Evolutionary conservation across 106 monocot genomes (phyloP), one percentile per base, ranked within the genome.

Genomic region (Allium sativum): DNA sequence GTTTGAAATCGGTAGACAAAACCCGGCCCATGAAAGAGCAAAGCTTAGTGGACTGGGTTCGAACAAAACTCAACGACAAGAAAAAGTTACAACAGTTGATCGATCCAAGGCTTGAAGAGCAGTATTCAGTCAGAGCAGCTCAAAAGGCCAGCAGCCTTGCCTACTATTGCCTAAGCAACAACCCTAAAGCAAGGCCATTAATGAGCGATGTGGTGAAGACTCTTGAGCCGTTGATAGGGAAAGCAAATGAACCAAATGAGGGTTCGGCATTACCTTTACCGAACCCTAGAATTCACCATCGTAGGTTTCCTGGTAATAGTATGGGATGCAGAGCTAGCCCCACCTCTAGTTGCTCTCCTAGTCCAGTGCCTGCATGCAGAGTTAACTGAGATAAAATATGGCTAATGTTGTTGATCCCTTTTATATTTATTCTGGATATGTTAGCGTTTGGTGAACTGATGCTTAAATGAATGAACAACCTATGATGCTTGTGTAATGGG

Each of bases 181-280:
- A 93, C 68, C 93, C 93, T n/a, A 93, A 93, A 67, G 93, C 93
- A 18, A 81, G 93, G 71, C 93, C 93, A 19, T 71, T 88, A 0
- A 93, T 93, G 93, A 80, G 85, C 58, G 93, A 93, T 45, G 77
- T 93, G 11, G 93, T 93, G 7, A 78, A 76, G 61, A 71, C 78
- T 8, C 66, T 93, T 8, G 88, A 88, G 52, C 88, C 93, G 4
- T 50, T 50, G 48, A 11, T 50, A 11, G 48, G 13, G 11, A 31
- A 31, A 31, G 6, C 48, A 0, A 11, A 6, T 6, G 48, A 50
- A 3, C 55, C 55, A 17, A 55, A 55, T 3, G 58, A 58, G 15
- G 58, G 58, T 42, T 58, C 58, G 3, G 31, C 58, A 1, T 42
- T 58, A 0, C 13, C 58, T 40, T 20, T 58, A 17, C 58, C 58